A percentile compares a stretch with the other conserved stretches of the same genome.
Evolutionary conservation across 1,284 basidiomycete species (phyloP).

Genomic region (Ustilago tritici): DNA sequence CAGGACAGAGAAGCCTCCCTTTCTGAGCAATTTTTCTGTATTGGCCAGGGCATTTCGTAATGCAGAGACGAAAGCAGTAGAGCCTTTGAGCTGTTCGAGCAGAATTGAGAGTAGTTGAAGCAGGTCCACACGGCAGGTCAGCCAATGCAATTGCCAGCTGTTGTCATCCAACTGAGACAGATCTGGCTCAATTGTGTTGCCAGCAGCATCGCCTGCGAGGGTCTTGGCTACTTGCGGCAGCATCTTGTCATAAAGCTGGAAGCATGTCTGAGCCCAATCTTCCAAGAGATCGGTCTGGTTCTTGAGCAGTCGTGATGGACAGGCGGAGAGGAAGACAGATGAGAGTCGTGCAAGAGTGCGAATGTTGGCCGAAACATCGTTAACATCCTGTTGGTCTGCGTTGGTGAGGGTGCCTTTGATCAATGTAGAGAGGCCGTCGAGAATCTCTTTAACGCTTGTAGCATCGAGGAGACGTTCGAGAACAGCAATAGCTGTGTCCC

Average conservation of each 20-base stretch:
- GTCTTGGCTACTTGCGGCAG: slow-evolving; percentile 17
- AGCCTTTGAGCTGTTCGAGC: slow-evolving; percentile 21
- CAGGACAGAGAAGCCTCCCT: slow-evolving; percentile 21
- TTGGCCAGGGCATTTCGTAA: slow-evolving; percentile 13
- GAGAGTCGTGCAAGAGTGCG: slow-evolving; percentile 35
- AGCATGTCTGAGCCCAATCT: slow-evolving; percentile 17
- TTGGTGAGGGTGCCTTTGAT: slow-evolving; percentile 8
- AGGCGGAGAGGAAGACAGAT: slow-evolving; percentile 23
- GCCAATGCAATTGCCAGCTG: slow-evolving; percentile 40
- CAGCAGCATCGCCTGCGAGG: not conserved
- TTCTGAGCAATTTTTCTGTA: slow-evolving; percentile 25
- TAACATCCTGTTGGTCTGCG: not conserved
- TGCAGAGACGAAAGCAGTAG: slow-evolving; percentile 5
- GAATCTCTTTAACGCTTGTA: slow-evolving; percentile 30
- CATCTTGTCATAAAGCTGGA: slow-evolving; percentile 25
- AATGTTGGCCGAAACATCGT: not conserved
- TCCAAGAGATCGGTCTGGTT: slow-evolving; percentile 9
- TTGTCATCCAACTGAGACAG: slow-evolving; percentile 7
- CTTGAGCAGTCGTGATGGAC: slow-evolving; percentile 24
- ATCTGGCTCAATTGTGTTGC: slow-evolving; percentile 3
- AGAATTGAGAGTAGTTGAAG: slow-evolving; percentile 23
- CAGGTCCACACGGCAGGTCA: slow-evolving; percentile 39
- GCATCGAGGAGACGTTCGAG: slow-evolving; percentile 49
- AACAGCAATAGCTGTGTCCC: slow-evolving; percentile 3
- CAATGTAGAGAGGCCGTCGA: slow-evolving; percentile 24